phyloP scores from a whole-genome alignment of 352 stramenopile genomes.

The Globisporangium spinosum region DNA sequence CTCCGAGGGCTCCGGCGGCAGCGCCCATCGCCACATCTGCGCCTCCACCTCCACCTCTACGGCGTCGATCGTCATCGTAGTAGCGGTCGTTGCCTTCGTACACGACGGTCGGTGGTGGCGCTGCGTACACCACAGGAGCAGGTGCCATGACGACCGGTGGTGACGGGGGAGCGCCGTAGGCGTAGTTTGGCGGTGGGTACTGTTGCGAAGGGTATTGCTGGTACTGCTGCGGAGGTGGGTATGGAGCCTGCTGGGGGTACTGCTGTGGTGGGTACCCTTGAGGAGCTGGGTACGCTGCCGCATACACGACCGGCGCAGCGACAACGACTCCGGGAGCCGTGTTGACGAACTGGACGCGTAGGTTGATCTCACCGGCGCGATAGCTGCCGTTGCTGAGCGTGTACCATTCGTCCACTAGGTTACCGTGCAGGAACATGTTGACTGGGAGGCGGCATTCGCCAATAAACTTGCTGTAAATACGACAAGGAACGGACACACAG shows the following conservation, averaged over 20 bases:
- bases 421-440: conserved; percentile 68
- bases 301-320: not conserved
- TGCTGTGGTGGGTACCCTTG: conserved; percentile 3
- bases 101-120: conserved; percentile 13
- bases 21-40: conserved; percentile 62
- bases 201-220: conserved; percentile 11
- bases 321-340: not conserved
- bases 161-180: conserved; percentile 17
- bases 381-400: conserved; percentile 62
- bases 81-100: conserved; percentile 35
- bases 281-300: conserved; percentile 6
- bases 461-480: conserved; percentile 50
- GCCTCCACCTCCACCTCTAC: conserved; percentile 16
- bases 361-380: conserved; percentile 73
- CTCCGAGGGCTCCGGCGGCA: conserved; percentile 65
- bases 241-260: conserved; percentile 19
- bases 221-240: conserved; percentile 10
- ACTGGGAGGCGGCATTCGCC: conserved; percentile 64
- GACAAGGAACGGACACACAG: not conserved
- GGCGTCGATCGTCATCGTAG: conserved; percentile 16
- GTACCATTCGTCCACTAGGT: conserved; percentile 79
- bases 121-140: conserved; percentile 21
- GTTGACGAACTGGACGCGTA: conserved; percentile 63
- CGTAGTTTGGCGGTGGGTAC: conserved; percentile 23
- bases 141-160: conserved; percentile 16